Conservation (phyloP, 2,329 filamentous ascomycete genomes). For the Fusarium euwallaceae region DNA sequence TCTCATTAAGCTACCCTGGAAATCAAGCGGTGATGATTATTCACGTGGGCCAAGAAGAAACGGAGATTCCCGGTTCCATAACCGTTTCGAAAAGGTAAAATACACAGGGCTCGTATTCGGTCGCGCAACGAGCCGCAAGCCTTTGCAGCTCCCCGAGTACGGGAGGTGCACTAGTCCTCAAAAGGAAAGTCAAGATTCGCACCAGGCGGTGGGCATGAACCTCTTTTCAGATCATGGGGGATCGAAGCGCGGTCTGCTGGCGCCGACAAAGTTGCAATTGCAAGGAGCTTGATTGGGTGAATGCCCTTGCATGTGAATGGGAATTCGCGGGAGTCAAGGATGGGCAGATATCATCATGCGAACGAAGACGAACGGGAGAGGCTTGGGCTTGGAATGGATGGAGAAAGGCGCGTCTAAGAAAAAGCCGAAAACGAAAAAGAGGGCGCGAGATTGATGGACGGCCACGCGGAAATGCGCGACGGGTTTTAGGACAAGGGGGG, state of each 20-base stretch:
- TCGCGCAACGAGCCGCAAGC: neutral
- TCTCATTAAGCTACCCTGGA: neutral
- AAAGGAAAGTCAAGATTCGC: neutral
- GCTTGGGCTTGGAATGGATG: neutral
- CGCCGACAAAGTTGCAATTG: conserved; percentile 13
- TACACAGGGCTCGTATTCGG: conserved; percentile 20
- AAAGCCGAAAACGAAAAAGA: conserved; percentile 44
- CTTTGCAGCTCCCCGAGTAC: conserved; percentile 11
- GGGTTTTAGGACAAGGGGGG: conserved; percentile 19
- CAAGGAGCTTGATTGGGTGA: conserved; percentile 25
- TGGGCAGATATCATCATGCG: neutral
- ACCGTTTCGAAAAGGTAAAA: neutral
- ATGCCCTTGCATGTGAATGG: conserved; percentile 5
- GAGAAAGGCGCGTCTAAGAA: conserved; percentile 1
- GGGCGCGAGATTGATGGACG: conserved; percentile 29
- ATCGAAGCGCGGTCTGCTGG: neutral
- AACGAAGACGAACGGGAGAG: conserved; percentile 29
- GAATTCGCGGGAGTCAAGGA: neutral
- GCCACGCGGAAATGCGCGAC: conserved; percentile 22
- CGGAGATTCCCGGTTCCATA: neutral
- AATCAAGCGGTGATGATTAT: neutral
- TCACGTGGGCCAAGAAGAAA: neutral
- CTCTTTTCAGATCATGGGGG: neutral
- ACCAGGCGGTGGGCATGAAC: neutral
- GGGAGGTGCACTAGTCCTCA: conserved; percentile 3